Evolutionary conservation across 164 flowering plant genomes (phyloP).

Genomic region (grape (Vitis vinifera)): DNA sequence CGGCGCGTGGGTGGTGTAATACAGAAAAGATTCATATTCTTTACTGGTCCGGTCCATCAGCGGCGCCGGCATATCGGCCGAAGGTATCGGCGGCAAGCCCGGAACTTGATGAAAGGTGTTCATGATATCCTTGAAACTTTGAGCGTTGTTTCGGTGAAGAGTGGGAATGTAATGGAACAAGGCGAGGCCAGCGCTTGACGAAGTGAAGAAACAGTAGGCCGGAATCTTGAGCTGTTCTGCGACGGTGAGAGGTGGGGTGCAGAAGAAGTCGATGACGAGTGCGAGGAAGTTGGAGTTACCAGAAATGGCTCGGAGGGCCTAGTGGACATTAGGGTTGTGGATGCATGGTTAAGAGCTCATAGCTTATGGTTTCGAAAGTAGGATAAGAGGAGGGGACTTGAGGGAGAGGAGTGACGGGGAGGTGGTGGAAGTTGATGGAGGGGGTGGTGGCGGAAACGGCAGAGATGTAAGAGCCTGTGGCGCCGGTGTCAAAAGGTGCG

Average conservation of each 20-base stretch:
- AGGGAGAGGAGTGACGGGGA: slow-evolving; percentile 24
- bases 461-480: slow-evolving; percentile 37
- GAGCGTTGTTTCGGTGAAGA: slow-evolving; percentile 14
- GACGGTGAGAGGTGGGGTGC: slow-evolving; percentile 20
- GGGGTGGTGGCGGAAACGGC: slow-evolving; percentile 31
- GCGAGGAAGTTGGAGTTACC: slow-evolving; percentile 18
- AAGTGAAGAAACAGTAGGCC: slow-evolving; percentile 38
- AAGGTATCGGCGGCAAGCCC: no score
- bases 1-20: no score
- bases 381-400: slow-evolving; percentile 5
- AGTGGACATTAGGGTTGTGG: slow-evolving; percentile 31
- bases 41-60: no score
- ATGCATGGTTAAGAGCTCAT: slow-evolving; percentile 24
- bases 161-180: slow-evolving; percentile 26
- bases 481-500: slow-evolving; percentile 26
- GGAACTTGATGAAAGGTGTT: no score
- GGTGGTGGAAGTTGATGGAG: slow-evolving; percentile 41
- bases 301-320: slow-evolving; percentile 33
- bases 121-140: slow-evolving; percentile 14
- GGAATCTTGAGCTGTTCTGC: slow-evolving; percentile 36
- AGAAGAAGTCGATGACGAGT: slow-evolving; percentile 45
- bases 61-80: no score
- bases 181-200: slow-evolving; percentile 24
- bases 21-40: no score
- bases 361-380: slow-evolving; percentile 15